These are phyloP conservation scores for Fusarium temperatum DNA, from an alignment of 2,329 filamentous ascomycete species.

Conservation along the genomic window DNA sequence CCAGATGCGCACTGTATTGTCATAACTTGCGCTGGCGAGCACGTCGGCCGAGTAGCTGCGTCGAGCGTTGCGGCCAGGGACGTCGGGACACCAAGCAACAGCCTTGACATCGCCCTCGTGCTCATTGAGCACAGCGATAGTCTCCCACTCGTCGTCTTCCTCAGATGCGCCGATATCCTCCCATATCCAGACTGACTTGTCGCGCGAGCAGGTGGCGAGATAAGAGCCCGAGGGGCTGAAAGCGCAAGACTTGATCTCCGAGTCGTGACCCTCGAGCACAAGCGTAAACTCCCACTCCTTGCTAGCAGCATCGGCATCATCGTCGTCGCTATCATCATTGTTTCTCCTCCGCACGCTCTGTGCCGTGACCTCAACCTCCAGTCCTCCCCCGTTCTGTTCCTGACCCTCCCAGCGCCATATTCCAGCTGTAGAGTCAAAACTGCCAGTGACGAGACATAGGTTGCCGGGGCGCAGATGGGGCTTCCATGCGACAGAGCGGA, in stretches of 20 bases:
- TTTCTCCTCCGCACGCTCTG: slow-evolving; percentile 30
- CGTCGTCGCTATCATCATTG: slow-evolving; percentile 40
- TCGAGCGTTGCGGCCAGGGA: slow-evolving; percentile 56
- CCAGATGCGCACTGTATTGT: slow-evolving; percentile 90
- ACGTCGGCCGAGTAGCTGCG: slow-evolving; percentile 71
- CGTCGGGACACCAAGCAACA: slow-evolving; percentile 87
- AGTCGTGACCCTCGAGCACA: slow-evolving; percentile 93
- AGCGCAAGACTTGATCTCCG: slow-evolving; percentile 84
- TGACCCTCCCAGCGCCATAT: slow-evolving; percentile 76
- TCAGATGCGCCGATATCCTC: slow-evolving; percentile 81
- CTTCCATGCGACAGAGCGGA: slow-evolving; percentile 91
- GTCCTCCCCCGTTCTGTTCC: slow-evolving; percentile 39
- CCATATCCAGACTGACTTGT: slow-evolving; percentile 99
- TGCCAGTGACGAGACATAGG: slow-evolving; percentile 87
- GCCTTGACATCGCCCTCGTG: slow-evolving; percentile 96
- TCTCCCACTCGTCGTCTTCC: slow-evolving; percentile 95
- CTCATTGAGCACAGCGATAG: slow-evolving; percentile 91
- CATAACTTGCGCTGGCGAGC: slow-evolving; percentile 91
- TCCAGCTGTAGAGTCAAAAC: slow-evolving; percentile 92
- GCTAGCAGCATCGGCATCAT: slow-evolving; percentile 63
- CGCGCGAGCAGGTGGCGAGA: slow-evolving; percentile 88
- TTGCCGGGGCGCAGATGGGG: slow-evolving; percentile 68
- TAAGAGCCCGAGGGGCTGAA: slow-evolving; percentile 80
- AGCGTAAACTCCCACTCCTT: slow-evolving; percentile 94
- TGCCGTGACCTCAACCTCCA: slow-evolving; percentile 56